These are phyloP conservation scores for Hansenula lynferdii DNA, from an alignment of 1,139 yeast genomes.

Conservation along the genomic window DNA sequence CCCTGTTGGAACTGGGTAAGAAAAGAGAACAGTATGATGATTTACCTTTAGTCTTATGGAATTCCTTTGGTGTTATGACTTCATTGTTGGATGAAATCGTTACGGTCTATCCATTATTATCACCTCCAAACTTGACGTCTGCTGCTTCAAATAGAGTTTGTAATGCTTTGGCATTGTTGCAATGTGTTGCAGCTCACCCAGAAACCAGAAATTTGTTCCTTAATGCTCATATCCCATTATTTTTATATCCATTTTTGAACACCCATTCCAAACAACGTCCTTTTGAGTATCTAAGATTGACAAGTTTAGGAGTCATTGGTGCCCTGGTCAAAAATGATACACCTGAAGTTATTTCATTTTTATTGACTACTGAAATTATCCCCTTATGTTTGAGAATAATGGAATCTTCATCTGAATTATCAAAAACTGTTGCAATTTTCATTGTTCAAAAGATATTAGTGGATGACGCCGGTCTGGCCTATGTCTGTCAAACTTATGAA, in stretches of 20 bases:
- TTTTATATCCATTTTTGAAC: slow-evolving; percentile 87
- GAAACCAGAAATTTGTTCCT: slow-evolving; percentile 83
- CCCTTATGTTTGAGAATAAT: slow-evolving; percentile 91
- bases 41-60: slow-evolving; percentile 89
- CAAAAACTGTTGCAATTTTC: slow-evolving; percentile 94
- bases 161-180: slow-evolving; percentile 89
- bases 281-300: slow-evolving; percentile 86
- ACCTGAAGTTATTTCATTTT: slow-evolving; percentile 87
- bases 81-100: slow-evolving; percentile 85
- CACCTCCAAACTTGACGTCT: slow-evolving; percentile 83
- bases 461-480: slow-evolving; percentile 87
- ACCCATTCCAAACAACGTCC: slow-evolving; percentile 90
- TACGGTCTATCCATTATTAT: slow-evolving; percentile 81
- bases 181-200: slow-evolving; percentile 94
- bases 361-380: slow-evolving; percentile 89
- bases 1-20: slow-evolving; percentile 85
- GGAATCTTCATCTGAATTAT: slow-evolving; percentile 92
- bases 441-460: slow-evolving; percentile 87
- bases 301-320: slow-evolving; percentile 94
- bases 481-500: slow-evolving; percentile 93
- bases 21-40: slow-evolving; percentile 95
- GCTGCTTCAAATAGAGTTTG: slow-evolving; percentile 92
- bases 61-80: slow-evolving; percentile 95
- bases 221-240: slow-evolving; percentile 88
- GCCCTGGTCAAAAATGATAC: slow-evolving; percentile 95